phyloP scores from a whole-genome alignment of 305 asterid species.

The Fraxinus albicans region DNA sequence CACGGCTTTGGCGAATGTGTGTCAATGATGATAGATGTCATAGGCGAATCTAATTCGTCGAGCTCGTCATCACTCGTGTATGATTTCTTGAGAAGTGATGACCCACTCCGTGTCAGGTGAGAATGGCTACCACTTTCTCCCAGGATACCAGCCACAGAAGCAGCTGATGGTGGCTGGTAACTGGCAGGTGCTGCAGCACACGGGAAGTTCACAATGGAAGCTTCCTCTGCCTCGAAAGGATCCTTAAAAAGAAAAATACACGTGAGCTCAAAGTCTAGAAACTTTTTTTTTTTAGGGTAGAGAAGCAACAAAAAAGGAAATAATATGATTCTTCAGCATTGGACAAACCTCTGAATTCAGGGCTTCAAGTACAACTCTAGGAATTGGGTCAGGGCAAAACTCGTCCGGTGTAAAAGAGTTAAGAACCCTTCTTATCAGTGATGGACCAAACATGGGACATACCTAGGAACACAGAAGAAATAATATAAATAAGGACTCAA shows the following conservation, averaged over 20 bases:
- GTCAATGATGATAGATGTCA: slow-evolving; percentile 41
- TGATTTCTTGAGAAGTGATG: slow-evolving; percentile 61
- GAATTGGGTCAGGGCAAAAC: slow-evolving; percentile 75
- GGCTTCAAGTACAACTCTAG: slow-evolving; percentile 59
- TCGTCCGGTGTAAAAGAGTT: slow-evolving; percentile 66
- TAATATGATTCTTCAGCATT: not conserved
- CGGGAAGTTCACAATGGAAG: slow-evolving; percentile 54
- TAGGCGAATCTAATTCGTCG: slow-evolving; percentile 67
- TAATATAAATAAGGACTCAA: not conserved
- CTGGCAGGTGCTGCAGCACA: slow-evolving; percentile 58
- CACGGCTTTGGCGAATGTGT: slow-evolving; percentile 38
- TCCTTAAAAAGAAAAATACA: slow-evolving; percentile 38
- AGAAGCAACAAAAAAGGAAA: not conserved
- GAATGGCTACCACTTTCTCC: slow-evolving; percentile 38
- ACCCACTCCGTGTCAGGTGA: slow-evolving; percentile 6
- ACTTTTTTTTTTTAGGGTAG: not conserved
- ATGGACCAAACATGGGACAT: slow-evolving; percentile 70
- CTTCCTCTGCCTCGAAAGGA: slow-evolving; percentile 46
- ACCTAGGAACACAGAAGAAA: slow-evolving; percentile 41
- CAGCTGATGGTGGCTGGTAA: slow-evolving; percentile 56
- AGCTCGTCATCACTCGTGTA: slow-evolving; percentile 26
- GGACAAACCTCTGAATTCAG: slow-evolving; percentile 61
- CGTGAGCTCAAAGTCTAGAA: not conserved
- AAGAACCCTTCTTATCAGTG: slow-evolving; percentile 64
- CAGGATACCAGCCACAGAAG: slow-evolving; percentile 37